Percentiles rank a stretch among this genome's conserved stretches.
Conservation (phyloP, 2,329 filamentous ascomycete species). For the Alternaria brassicicola region DNA sequence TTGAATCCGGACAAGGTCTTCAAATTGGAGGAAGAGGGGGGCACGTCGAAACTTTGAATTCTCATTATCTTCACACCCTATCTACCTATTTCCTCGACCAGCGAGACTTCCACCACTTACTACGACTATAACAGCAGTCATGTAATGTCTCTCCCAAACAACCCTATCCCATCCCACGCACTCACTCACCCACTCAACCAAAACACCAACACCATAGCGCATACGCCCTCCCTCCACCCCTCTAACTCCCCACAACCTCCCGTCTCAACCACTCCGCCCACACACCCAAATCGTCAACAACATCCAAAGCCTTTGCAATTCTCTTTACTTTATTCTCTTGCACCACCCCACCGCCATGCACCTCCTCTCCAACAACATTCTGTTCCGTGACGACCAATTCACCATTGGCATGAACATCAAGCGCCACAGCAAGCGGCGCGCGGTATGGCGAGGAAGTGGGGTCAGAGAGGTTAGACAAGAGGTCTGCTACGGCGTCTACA, state of each 20-base stretch:
- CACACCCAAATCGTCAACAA: slow-evolving; percentile 57
- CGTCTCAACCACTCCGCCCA: slow-evolving; percentile 59
- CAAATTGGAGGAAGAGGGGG: slow-evolving; percentile 49
- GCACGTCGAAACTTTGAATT: background rate
- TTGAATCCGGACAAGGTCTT: slow-evolving; percentile 70
- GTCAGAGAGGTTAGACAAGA: slow-evolving; percentile 21
- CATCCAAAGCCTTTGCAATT: slow-evolving; percentile 54
- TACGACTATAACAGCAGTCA: too few relatives aligned
- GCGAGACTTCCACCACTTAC: too few relatives aligned
- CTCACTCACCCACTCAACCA: too few relatives aligned
- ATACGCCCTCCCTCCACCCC: background rate
- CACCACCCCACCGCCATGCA: too few relatives aligned
- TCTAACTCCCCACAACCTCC: slow-evolving; percentile 17
- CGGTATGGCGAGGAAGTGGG: slow-evolving; percentile 15
- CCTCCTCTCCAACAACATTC: slow-evolving; percentile 54
- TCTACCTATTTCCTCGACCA: too few relatives aligned
- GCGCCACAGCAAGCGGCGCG: slow-evolving; percentile 57
- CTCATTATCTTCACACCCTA: too few relatives aligned
- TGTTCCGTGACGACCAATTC: slow-evolving; percentile 64
- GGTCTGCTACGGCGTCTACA: slow-evolving; percentile 7
- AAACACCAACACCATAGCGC: background rate
- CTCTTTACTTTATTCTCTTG: slow-evolving; percentile 31
- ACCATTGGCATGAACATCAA: slow-evolving; percentile 67
- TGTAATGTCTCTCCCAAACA: too few relatives aligned
- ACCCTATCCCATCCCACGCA: too few relatives aligned